These are phyloP conservation scores for Fraxinus sp. DNA, from an alignment of 305 asterid genomes.

Conservation along the genomic window DNA sequence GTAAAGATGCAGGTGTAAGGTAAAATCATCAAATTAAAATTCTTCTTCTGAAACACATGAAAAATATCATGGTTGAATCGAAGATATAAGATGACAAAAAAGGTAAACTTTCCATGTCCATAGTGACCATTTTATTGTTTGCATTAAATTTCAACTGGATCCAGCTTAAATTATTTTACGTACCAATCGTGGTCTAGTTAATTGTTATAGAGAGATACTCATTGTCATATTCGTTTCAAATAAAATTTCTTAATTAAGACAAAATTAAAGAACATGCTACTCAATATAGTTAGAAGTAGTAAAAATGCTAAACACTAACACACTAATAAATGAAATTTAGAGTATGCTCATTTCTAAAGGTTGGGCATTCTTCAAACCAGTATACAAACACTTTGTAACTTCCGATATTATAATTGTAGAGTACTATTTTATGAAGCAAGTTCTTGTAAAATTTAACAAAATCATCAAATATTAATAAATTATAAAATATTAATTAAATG, in stretches of 20 bases:
- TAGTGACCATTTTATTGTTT: neutral
- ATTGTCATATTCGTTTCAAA: neutral
- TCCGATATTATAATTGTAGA: neutral
- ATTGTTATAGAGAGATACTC: neutral
- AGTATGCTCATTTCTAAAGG: neutral
- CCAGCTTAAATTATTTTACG: neutral
- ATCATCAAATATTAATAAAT: neutral
- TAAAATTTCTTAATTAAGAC: neutral
- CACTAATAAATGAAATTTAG: neutral
- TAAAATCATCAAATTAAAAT: neutral
- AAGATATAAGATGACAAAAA: neutral
- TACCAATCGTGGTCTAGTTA: neutral
- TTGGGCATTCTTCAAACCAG: neutral
- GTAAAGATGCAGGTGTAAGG: slow-evolving; percentile 24
- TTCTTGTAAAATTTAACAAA: neutral
- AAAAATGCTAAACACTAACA: neutral
- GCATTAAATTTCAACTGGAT: neutral
- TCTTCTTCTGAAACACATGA: neutral
- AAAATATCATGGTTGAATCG: slow-evolving; percentile 3
- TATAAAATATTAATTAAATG: neutral
- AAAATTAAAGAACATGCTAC: neutral
- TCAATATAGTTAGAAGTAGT: neutral
- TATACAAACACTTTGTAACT: neutral
- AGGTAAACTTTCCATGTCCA: neutral
- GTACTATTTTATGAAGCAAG: neutral